These are phyloP conservation scores for Termitomyces sp. DNA, from an alignment of 768 basidiomycete species.

Conservation along the genomic window DNA sequence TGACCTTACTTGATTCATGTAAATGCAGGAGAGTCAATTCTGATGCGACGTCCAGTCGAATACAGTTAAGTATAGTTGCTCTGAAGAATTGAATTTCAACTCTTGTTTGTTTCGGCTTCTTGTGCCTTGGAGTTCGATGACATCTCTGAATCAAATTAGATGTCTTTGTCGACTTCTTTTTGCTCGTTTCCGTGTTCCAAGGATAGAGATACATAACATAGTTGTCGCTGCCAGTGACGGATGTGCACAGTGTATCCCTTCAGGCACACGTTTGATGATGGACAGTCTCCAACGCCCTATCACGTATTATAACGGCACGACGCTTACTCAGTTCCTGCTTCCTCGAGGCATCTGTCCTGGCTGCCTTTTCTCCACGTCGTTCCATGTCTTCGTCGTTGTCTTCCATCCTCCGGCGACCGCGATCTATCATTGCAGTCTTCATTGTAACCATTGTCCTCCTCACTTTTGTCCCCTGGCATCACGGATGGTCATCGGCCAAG, in stretches of 20 bases:
- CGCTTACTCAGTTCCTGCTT: background rate
- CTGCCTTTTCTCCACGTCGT: background rate
- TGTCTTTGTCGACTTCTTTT: no score
- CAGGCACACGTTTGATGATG: background rate
- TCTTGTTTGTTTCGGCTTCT: no score
- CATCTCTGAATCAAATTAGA: no score
- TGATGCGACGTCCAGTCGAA: no score
- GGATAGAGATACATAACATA: background rate
- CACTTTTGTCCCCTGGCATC: background rate
- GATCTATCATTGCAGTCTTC: background rate
- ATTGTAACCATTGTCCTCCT: constrained; percentile 1
- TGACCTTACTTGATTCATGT: no score
- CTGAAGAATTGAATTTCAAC: no score
- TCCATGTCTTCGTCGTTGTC: constrained; percentile 8
- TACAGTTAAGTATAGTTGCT: no score
- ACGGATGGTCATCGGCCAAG: constrained; percentile 1
- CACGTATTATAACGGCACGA: background rate
- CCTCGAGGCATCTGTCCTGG: background rate
- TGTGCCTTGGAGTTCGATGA: no score
- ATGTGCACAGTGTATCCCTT: background rate
- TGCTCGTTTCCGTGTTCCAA: background rate
- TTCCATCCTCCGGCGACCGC: constrained; percentile 4
- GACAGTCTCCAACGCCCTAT: background rate
- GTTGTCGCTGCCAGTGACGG: background rate
- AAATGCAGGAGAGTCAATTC: no score